phyloP scores from a whole-genome alignment of 2,329 filamentous ascomycete genomes.

The Sphaerulina vaccinii region DNA sequence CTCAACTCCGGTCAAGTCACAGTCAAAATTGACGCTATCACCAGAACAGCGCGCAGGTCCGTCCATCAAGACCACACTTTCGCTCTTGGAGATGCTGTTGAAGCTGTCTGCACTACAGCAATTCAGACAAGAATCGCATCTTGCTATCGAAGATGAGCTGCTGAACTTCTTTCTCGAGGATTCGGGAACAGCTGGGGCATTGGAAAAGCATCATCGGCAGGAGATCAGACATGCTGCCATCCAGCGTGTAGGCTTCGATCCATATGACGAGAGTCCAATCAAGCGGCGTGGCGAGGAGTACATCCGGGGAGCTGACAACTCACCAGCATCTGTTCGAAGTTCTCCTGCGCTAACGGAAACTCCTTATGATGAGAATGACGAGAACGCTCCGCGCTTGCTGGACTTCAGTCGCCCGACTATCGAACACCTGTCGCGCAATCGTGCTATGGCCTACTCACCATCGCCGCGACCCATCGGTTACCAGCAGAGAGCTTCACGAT shows the following conservation, averaged over 20 bases:
- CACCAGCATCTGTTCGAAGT: conserved; percentile 9
- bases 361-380: conserved; percentile 24
- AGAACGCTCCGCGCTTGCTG: conserved; percentile 21
- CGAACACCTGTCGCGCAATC: conserved; percentile 4
- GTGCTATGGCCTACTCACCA: conserved; percentile 14
- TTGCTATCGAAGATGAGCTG: conserved; percentile 87
- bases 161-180: conserved; percentile 82
- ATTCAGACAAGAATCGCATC: conserved; percentile 83
- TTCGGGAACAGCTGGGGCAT: conserved; percentile 63
- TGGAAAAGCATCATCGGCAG: conserved; percentile 60
- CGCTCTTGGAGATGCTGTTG: conserved; percentile 83
- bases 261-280: conserved; percentile 68
- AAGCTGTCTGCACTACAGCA: conserved; percentile 85
- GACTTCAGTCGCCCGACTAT: conserved; percentile 13
- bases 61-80: conserved; percentile 65
- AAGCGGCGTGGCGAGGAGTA: conserved; percentile 67
- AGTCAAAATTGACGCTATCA: conserved; percentile 37
- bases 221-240: conserved; percentile 60
- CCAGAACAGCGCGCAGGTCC: conserved; percentile 19
- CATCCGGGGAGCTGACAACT: conserved; percentile 23
- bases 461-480: conserved; percentile 18
- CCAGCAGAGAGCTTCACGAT: conserved; percentile 28
- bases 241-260: conserved; percentile 66
- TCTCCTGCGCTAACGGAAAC: conserved; percentile 15
- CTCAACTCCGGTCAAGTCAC: conserved; percentile 19